phyloP scores from a whole-genome alignment of 805 yeast species.

The Yarrowia divulgata region DNA sequence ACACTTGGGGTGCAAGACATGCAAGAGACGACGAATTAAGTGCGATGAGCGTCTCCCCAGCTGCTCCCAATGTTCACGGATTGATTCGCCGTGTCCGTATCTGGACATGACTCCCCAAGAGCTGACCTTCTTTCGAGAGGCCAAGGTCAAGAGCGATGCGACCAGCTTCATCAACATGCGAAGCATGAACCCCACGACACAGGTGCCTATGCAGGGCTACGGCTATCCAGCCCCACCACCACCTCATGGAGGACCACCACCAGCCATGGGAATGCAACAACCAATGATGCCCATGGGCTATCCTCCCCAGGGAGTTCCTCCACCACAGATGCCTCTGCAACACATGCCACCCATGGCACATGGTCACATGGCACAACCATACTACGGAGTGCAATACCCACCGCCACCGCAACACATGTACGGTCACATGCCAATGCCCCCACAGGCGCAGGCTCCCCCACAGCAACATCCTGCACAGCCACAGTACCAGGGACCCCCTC shows the following conservation, averaged over 20 bases:
- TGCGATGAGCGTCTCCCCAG: conserved; percentile 70
- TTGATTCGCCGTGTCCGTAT: conserved; percentile 59
- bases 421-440: conserved; percentile 24
- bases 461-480: conserved; percentile 18
- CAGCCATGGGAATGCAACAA: conserved; percentile 12
- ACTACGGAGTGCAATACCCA: conserved; percentile 10
- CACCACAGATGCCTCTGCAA: conserved; percentile 25
- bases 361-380: neutral
- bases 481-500: neutral
- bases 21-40: conserved; percentile 67
- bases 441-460: conserved; percentile 7
- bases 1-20: conserved; percentile 76
- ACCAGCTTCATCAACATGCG: conserved; percentile 34
- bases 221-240: conserved; percentile 18
- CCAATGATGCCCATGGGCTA: conserved; percentile 36
- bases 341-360: conserved; percentile 24
- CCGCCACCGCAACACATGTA: neutral
- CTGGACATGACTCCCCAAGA: conserved; percentile 56
- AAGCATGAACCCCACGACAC: conserved; percentile 31
- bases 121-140: conserved; percentile 50
- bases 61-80: conserved; percentile 62
- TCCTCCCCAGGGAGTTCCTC: conserved; percentile 16
- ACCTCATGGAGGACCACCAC: conserved; percentile 7
- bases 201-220: conserved; percentile 24
- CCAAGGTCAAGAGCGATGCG: conserved; percentile 36